Evolutionary conservation across 2,329 filamentous ascomycete genomes (phyloP), one percentile per base, ranked within the genome.

Genomic region (Arthrobotrys pseudoclavata): DNA sequence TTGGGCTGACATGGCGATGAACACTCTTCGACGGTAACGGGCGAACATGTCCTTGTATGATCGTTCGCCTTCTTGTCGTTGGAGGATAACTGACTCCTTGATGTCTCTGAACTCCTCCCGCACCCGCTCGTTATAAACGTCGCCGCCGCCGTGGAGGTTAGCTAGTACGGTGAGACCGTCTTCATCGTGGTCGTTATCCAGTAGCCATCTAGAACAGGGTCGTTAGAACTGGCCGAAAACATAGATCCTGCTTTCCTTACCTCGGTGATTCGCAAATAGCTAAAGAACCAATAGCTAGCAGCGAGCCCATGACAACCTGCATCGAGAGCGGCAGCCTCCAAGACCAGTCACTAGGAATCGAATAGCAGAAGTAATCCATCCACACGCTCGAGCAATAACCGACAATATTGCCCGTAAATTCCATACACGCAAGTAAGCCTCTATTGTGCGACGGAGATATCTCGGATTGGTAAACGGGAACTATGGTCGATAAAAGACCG

Each of bases 1-100:
- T 84, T 98, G 96, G 3, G 96, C 96, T 37, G 95, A 98, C 96
- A 98, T 98, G 85, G 96, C 96, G 83, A 98, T 98, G 82, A 98
- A 93, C 80, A 98, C 95, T 66, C 96, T 93, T 82, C 92, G 96
- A 83, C 88, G 89, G 86, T 98, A 98, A 79, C 93, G 90, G 82
- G 88, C 91, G 87, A 98, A 99, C 96, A 99, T 99, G 79, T 98
- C 96, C 45, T 84, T 81, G 84, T 98, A 99, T 0, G 92, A 90
- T 80, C 96, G 89, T 85, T 98, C 96, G 81, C 96, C 96, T 85
- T 99, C 96, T 85, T 97, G 94, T 63, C 96, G 92, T 84, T 95
- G 91, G 24, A 98, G 86, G 37, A 99, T 88, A 31, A 99, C 96
- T 82, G 95, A 91, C 93, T 97, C 97, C 86, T 99, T 99, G 86